These are phyloP conservation scores for Psilocybe cubensis DNA, from an alignment of 768 basidiomycete genomes.

Conservation along the genomic window DNA sequence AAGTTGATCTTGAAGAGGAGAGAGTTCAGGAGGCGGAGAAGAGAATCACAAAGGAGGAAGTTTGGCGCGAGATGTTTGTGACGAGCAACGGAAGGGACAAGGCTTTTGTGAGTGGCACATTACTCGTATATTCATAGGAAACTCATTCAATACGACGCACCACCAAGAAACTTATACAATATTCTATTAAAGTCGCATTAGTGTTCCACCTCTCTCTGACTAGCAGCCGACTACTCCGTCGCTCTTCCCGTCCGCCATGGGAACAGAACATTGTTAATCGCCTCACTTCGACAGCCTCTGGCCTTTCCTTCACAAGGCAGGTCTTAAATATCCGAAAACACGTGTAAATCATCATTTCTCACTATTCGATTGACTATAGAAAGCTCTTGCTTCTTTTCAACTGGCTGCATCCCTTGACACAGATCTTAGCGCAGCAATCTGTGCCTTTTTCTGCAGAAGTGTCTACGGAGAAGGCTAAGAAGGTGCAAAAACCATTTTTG, in stretches of 20 bases:
- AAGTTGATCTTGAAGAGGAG: slow-evolving; percentile 55
- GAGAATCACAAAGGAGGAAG: slow-evolving; percentile 62
- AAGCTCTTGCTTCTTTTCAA: slow-evolving; percentile 84
- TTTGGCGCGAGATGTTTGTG: slow-evolving; percentile 81
- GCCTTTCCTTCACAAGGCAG: slow-evolving; percentile 78
- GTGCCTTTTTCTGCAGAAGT: slow-evolving; percentile 61
- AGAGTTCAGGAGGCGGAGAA: slow-evolving; percentile 44
- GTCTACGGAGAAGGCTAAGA: slow-evolving; percentile 36
- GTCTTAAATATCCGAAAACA: slow-evolving; percentile 11
- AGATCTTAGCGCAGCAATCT: slow-evolving; percentile 70
- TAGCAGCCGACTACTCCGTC: slow-evolving; percentile 49
- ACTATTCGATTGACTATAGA: slow-evolving; percentile 39
- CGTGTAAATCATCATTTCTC: slow-evolving; percentile 5
- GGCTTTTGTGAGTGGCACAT: slow-evolving; percentile 65
- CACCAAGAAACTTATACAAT: slow-evolving; percentile 83
- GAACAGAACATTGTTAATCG: slow-evolving; percentile 61
- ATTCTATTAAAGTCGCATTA: slow-evolving; percentile 75
- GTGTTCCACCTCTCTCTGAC: slow-evolving; percentile 64
- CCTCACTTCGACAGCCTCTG: slow-evolving; percentile 62
- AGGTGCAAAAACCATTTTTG: slow-evolving; percentile 62
- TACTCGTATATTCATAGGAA: slow-evolving; percentile 50
- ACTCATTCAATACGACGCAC: slow-evolving; percentile 74
- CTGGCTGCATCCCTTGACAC: slow-evolving; percentile 78
- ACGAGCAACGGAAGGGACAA: slow-evolving; percentile 85
- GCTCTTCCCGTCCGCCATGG: slow-evolving; percentile 50